A percentile compares a stretch with the other conserved stretches of the same genome.
Conservation (phyloP, 2,329 filamentous ascomycete genomes). For the Penicillium sp. region DNA sequence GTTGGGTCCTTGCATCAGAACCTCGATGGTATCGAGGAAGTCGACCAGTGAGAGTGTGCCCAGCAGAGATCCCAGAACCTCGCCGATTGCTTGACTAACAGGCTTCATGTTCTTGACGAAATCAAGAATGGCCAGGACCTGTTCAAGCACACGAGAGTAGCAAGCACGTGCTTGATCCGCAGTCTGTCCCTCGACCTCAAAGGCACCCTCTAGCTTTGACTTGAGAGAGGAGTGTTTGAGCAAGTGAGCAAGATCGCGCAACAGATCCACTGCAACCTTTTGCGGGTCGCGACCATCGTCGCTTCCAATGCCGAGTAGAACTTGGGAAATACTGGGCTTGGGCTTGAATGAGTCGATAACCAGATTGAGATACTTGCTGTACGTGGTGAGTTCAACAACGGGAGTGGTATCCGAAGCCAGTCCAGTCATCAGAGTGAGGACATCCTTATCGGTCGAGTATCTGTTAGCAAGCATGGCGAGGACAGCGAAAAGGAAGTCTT, state of each 20-base stretch:
- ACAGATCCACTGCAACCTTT: slow-evolving; percentile 46
- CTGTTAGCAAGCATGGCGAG: slow-evolving; percentile 89
- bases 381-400: slow-evolving; percentile 72
- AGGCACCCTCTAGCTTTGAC: slow-evolving; percentile 42
- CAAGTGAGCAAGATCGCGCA: slow-evolving; percentile 45
- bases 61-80: slow-evolving; percentile 77
- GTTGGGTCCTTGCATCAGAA: slow-evolving; percentile 75
- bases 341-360: slow-evolving; percentile 75
- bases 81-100: slow-evolving; percentile 56
- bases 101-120: slow-evolving; percentile 40
- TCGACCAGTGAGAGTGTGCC: slow-evolving; percentile 83
- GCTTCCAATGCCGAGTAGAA: slow-evolving; percentile 66
- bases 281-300: slow-evolving; percentile 53
- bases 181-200: slow-evolving; percentile 51
- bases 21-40: slow-evolving; percentile 86
- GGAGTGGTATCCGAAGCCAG: slow-evolving; percentile 74
- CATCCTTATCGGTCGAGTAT: slow-evolving; percentile 75
- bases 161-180: slow-evolving; percentile 68
- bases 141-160: slow-evolving; percentile 71
- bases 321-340: slow-evolving; percentile 73
- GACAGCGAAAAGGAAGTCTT: slow-evolving; percentile 86
- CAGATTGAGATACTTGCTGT: slow-evolving; percentile 76
- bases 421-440: slow-evolving; percentile 75
- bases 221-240: slow-evolving; percentile 48
- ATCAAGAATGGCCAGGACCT: slow-evolving; percentile 68